Evolutionary conservation across 2,329 filamentous ascomycete genomes (phyloP), one percentile per base, ranked within the genome.

Genomic region (Gyromitra esculenta): DNA sequence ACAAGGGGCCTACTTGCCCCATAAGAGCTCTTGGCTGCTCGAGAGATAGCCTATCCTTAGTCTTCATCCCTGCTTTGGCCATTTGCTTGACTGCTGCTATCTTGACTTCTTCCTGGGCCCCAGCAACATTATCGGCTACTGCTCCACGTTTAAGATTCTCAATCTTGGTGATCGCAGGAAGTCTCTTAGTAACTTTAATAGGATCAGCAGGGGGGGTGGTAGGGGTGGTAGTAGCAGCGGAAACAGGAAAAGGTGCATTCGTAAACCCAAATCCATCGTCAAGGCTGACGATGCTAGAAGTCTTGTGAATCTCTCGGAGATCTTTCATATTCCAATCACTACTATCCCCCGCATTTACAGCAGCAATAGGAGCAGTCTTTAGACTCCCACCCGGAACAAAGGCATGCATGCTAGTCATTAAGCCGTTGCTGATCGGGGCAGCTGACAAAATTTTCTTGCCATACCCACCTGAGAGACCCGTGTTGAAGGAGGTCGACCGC

Each of bases 311-410:
- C 2, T 21, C 48, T 4, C n/a, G 18, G 21, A 13, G 7, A 8
- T 50, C 57, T 8, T 56, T 54, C 57, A 50, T 59, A 64, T 15
- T 31, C 72, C 72, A 75, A 37, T n/a, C 35, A 15, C 15, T 50
- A 9, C 25, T 18, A 59, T 65, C 50, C 1, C 48, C 31, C 3
- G 66, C 31, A 59, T 75, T 35, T 43, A 75, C n/a, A 6, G 56
- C 76, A n/a, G 69, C 71, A 15, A 73, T 39, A 21, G 76, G 68
- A 25, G 43, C 43, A 35, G 73, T 74, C 52, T 78, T 78, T 37
- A 78, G 50, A 9, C 63, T 78, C 43, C 76, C 76, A 21, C 76
- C 76, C 9, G 76, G 76, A 59, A 78, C 76, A 45, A 78, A 78
- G 18, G 74, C 76, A 41, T 78, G 74, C 62, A 74, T 72, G 8